Conservation (phyloP, 73 alveolate genomes). For the Strombidium stylifer region DNA sequence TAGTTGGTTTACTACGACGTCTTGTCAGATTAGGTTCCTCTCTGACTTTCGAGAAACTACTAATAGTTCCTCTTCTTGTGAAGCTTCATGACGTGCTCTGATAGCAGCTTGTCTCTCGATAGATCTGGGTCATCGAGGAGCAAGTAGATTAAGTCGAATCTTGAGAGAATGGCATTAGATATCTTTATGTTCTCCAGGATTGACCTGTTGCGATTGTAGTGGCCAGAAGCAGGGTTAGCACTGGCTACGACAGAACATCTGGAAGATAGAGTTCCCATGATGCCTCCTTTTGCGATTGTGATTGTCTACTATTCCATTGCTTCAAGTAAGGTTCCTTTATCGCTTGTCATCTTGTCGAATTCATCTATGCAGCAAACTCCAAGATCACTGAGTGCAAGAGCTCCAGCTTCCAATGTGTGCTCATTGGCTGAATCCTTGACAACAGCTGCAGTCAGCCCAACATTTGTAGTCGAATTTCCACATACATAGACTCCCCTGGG, state of each 20-base stretch:
- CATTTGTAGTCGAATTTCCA: slow-evolving; percentile 83
- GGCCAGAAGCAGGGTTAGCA: slow-evolving; percentile 91
- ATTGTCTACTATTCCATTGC: slow-evolving; percentile 91
- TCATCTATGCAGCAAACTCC: slow-evolving; percentile 94
- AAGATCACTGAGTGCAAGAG: slow-evolving; percentile 76
- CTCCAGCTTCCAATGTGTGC: slow-evolving; percentile 85
- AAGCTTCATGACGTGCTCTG: slow-evolving; percentile 85
- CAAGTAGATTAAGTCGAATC: slow-evolving; percentile 85
- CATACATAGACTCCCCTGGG: slow-evolving; percentile 85
- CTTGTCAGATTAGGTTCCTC: too few relatives aligned
- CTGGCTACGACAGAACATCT: slow-evolving; percentile 84
- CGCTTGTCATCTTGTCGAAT: slow-evolving; percentile 86
- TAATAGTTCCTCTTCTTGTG: slow-evolving; percentile 59
- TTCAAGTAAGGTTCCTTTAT: slow-evolving; percentile 75
- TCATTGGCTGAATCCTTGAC: slow-evolving; percentile 70
- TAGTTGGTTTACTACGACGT: too few relatives aligned
- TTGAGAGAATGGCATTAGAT: slow-evolving; percentile 70
- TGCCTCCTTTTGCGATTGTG: slow-evolving; percentile 87
- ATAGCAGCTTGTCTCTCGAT: slow-evolving; percentile 66
- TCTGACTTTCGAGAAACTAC: slow-evolving; percentile 84
- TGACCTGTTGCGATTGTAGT: slow-evolving; percentile 66
- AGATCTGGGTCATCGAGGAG: slow-evolving; percentile 86
- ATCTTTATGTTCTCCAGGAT: slow-evolving; percentile 71
- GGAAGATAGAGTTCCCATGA: slow-evolving; percentile 76
- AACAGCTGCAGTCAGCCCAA: slow-evolving; percentile 87